Conservation (phyloP, 1,139 yeast genomes). For the Candida albicans region DNA sequence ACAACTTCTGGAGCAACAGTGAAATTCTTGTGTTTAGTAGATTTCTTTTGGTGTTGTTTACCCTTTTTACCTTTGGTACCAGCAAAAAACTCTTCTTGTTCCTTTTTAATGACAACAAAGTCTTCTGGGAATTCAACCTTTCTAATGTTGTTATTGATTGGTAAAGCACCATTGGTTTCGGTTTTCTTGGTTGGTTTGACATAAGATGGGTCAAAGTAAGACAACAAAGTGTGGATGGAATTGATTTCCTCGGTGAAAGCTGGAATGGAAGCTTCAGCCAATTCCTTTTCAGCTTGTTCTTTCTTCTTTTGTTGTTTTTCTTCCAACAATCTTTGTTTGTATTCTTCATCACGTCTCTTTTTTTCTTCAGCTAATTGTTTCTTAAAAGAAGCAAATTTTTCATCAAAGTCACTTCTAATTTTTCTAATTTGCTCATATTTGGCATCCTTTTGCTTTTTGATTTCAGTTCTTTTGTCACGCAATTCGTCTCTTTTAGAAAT, state of each 20-base stretch:
- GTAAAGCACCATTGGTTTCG: slow-evolving; percentile 30
- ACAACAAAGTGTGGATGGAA: slow-evolving; percentile 69
- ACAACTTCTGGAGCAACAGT: slow-evolving; percentile 81
- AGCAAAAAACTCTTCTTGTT: slow-evolving; percentile 58
- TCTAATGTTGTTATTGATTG: slow-evolving; percentile 35
- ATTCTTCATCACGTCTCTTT: slow-evolving; percentile 70
- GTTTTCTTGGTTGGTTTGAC: slow-evolving; percentile 51
- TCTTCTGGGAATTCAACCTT: slow-evolving; percentile 62
- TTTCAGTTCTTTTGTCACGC: slow-evolving; percentile 64
- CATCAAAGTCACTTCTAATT: slow-evolving; percentile 67
- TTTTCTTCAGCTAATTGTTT: slow-evolving; percentile 67
- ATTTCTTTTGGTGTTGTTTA: slow-evolving; percentile 31
- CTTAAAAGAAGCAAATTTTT: slow-evolving; percentile 69
- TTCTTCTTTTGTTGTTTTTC: slow-evolving; percentile 63
- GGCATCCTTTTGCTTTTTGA: slow-evolving; percentile 70
- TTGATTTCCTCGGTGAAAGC: slow-evolving; percentile 79
- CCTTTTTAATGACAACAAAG: slow-evolving; percentile 63
- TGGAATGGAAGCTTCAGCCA: slow-evolving; percentile 73
- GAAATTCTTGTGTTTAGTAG: slow-evolving; percentile 51
- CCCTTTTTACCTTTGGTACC: slow-evolving; percentile 51
- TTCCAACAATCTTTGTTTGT: slow-evolving; percentile 52
- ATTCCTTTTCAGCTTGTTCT: slow-evolving; percentile 64
- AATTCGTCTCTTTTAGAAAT: slow-evolving; percentile 66
- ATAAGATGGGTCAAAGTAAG: slow-evolving; percentile 76
- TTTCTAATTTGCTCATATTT: slow-evolving; percentile 63